These are phyloP conservation scores for Discostella stelligeroides DNA, from an alignment of 108 stramenopile species.

Conservation along the genomic window DNA sequence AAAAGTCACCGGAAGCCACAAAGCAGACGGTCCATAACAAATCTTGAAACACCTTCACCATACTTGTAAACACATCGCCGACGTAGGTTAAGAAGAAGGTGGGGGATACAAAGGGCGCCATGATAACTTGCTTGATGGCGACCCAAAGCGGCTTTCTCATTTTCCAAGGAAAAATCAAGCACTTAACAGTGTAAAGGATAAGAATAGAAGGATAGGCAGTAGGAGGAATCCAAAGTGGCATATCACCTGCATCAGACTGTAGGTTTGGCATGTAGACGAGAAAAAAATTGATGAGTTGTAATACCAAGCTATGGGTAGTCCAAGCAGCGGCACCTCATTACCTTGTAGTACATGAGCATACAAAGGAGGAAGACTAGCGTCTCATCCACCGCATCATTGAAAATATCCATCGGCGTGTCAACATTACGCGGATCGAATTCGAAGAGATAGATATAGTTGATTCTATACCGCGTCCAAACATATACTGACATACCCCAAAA, in stretches of 20 bases:
- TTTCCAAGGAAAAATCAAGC: conserved; percentile 78
- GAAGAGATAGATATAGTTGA: conserved; percentile 93
- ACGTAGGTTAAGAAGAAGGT: conserved; percentile 87
- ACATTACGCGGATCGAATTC: conserved; percentile 85
- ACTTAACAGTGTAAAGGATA: conserved; percentile 68
- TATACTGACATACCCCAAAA: conserved; percentile 90
- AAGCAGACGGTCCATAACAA: conserved; percentile 86
- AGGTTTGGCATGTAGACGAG: conserved; percentile 7
- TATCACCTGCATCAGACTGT: conserved; percentile 62
- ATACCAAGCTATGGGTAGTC: not conserved
- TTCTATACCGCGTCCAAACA: conserved; percentile 79
- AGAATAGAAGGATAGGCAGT: conserved; percentile 81
- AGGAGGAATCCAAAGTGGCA: conserved; percentile 77
- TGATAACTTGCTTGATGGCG: conserved; percentile 69
- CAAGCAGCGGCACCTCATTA: conserved; percentile 1
- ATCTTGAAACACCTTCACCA: conserved; percentile 95
- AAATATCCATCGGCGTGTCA: conserved; percentile 71
- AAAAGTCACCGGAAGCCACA: conserved; percentile 83
- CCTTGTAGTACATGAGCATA: conserved; percentile 83
- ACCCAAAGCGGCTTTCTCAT: conserved; percentile 82
- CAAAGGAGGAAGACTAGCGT: conserved; percentile 71
- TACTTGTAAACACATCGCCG: conserved; percentile 87
- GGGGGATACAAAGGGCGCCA: conserved; percentile 75
- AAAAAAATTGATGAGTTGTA: not conserved
- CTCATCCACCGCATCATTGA: conserved; percentile 85